Evolutionary conservation across 352 stramenopile genomes (phyloP), one percentile per base, ranked within the genome.

Genomic region (Elongisporangium anandrum): DNA sequence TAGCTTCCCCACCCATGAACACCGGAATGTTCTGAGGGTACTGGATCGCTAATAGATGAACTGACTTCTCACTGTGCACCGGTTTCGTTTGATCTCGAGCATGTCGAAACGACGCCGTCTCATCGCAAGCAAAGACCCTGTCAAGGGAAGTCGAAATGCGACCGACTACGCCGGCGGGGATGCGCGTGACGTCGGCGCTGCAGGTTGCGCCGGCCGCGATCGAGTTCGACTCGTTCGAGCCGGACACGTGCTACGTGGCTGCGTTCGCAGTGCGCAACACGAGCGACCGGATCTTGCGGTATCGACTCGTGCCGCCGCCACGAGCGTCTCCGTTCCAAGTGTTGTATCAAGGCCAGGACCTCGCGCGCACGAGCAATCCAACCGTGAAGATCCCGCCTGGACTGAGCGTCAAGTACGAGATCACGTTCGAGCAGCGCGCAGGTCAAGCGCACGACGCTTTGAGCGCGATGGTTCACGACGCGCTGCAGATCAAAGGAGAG

Each of bases 181-280:
- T 63, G 41, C 63, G 65, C 26, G 59, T 54, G 0, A 34, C 71
- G 13, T 74, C 71, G 38, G 66, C 73, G 10, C 70, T 95, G 47
- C 85, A 87, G n/a, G 78, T 91, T 10, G 64, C 75, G 17, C 85
- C 86, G 29, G 69, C 68, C 3, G 68, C 63, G 12, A 64, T 94
- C 49, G 86, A 95, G 57, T 92, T 94, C 60, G 52, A 64, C 22
- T 69, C 69, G 26, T 77, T 94, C 21, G 85, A 92, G 41, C 54
- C 68, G 3, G 71, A 73, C 23, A 67, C 67, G 16, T 88, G 80
- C 57, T 94, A 93, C 62, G 66, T 94, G 34, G 79, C 84, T 17
- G 52, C 58, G 47, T 62, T 94, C 6, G 66, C 51, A 16, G 72
- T 94, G 4, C 81, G 78, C 29, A 95, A 95, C 61, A 77, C 79